These are phyloP conservation scores for Mrakia gelida DNA, from an alignment of 768 basidiomycete genomes.

Conservation along the genomic window DNA sequence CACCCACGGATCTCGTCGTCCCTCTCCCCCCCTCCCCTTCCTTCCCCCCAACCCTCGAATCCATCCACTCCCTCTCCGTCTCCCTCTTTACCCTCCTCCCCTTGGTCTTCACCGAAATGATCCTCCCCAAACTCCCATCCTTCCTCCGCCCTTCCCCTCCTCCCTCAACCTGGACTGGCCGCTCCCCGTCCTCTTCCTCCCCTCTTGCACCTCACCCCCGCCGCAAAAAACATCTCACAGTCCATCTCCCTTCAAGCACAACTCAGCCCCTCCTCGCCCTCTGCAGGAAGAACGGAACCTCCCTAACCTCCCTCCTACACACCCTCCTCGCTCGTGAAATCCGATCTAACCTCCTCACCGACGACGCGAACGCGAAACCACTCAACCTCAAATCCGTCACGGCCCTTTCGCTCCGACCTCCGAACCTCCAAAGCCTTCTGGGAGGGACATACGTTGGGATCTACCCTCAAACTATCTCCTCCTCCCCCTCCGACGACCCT, in stretches of 20 bases:
- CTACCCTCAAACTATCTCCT: background rate
- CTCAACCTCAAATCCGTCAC: background rate
- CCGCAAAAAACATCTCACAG: background rate
- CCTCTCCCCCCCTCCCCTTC: background rate
- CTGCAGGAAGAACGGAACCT: background rate
- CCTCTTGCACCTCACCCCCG: background rate
- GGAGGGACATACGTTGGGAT: background rate
- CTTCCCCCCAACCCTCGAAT: slow-evolving; percentile 9
- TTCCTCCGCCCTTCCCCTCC: background rate
- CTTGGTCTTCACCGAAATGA: background rate
- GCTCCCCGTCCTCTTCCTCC: background rate
- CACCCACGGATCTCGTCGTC: background rate
- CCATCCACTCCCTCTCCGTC: background rate
- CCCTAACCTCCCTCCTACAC: background rate
- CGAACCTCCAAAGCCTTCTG: background rate
- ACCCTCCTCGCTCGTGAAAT: background rate
- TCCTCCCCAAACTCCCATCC: background rate
- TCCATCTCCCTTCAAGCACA: background rate
- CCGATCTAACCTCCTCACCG: background rate
- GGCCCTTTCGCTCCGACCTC: background rate
- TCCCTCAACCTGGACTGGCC: background rate
- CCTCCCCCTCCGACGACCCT: background rate
- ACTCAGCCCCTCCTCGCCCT: background rate
- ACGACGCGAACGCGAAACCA: background rate
- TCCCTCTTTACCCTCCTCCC: background rate